A percentile compares a stretch with the other conserved stretches of the same genome.
Conservation (phyloP, 1,139 yeast genomes). For the Candida anutae region DNA sequence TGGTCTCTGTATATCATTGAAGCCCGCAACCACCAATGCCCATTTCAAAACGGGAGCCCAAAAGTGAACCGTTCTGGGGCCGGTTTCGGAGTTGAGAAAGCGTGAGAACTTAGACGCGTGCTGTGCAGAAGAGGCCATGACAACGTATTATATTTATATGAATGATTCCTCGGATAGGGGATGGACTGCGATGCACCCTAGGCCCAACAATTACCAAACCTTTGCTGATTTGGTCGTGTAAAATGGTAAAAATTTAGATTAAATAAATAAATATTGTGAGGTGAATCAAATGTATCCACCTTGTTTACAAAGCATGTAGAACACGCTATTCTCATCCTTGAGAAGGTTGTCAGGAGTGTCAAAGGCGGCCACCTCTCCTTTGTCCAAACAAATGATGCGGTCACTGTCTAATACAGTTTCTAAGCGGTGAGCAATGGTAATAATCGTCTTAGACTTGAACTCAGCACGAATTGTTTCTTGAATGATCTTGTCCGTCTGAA, state of each 20-base stretch:
- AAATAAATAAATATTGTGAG: too few species aligned
- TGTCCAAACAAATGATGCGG: conserved; percentile 58
- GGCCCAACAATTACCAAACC: conserved; percentile 1
- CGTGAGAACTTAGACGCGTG: conserved; percentile 58
- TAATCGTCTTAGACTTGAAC: conserved; percentile 58
- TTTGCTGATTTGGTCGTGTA: conserved; percentile 1
- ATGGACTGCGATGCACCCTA: too few species aligned
- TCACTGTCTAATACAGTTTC: conserved; percentile 81
- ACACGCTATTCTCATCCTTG: conserved; percentile 33
- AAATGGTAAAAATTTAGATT: not conserved
- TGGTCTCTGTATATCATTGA: conserved; percentile 80
- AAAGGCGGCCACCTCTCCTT: conserved; percentile 62
- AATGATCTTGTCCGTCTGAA: conserved; percentile 66
- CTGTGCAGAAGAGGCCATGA: conserved; percentile 38
- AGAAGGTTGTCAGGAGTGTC: conserved; percentile 52
- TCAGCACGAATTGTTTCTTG: conserved; percentile 65
- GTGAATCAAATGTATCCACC: conserved; percentile 33
- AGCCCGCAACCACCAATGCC: conserved; percentile 87
- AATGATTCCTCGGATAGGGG: conserved; percentile 2
- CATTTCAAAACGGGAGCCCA: conserved; percentile 76
- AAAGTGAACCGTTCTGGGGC: conserved; percentile 92
- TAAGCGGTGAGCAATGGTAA: conserved; percentile 77
- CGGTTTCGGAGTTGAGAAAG: conserved; percentile 80
- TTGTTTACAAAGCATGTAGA: conserved; percentile 44
- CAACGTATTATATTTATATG: not conserved